Evolutionary conservation across 2,329 filamentous ascomycete genomes (phyloP).

Genomic region (Aspergillus sp.): DNA sequence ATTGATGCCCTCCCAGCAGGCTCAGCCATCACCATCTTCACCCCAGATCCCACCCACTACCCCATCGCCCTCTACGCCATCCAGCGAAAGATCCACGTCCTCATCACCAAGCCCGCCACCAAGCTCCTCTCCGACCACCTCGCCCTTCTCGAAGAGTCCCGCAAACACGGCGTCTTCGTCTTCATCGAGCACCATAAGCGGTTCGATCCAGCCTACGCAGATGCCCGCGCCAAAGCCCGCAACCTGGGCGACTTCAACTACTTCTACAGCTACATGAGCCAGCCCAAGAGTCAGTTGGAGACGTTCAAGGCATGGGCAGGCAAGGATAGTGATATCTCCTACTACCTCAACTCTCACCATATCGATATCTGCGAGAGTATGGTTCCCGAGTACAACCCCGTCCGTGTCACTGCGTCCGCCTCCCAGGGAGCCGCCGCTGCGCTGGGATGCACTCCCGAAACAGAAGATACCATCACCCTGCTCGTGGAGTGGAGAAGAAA

Average conservation of each 20-base stretch:
- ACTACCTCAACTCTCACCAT: slow-evolving; percentile 95
- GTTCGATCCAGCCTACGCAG: slow-evolving; percentile 87
- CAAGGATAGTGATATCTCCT: slow-evolving; percentile 86
- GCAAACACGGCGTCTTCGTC: slow-evolving; percentile 75
- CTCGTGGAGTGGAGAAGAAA: slow-evolving; percentile 83
- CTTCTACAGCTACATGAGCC: slow-evolving; percentile 95
- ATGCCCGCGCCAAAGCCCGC: slow-evolving; percentile 72
- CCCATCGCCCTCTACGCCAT: slow-evolving; percentile 91
- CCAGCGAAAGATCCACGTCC: slow-evolving; percentile 78
- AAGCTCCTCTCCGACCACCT: slow-evolving; percentile 79
- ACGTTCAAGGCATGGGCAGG: slow-evolving; percentile 95
- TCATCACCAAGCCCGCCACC: slow-evolving; percentile 91
- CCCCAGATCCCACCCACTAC: slow-evolving; percentile 87
- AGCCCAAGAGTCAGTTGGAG: slow-evolving; percentile 85
- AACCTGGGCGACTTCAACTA: slow-evolving; percentile 93
- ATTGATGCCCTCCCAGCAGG: slow-evolving; percentile 78
- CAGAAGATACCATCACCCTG: slow-evolving; percentile 90
- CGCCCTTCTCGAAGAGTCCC: slow-evolving; percentile 65
- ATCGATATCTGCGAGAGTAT: slow-evolving; percentile 90
- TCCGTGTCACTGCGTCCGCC: slow-evolving; percentile 73
- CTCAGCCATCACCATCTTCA: slow-evolving; percentile 94
- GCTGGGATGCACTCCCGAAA: slow-evolving; percentile 72
- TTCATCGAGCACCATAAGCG: slow-evolving; percentile 97
- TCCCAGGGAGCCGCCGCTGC: slow-evolving; percentile 73
- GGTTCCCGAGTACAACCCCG: slow-evolving; percentile 75